Evolutionary conservation across 1,139 yeast species (phyloP).

Genomic region (Hyphopichia buzzinii): DNA sequence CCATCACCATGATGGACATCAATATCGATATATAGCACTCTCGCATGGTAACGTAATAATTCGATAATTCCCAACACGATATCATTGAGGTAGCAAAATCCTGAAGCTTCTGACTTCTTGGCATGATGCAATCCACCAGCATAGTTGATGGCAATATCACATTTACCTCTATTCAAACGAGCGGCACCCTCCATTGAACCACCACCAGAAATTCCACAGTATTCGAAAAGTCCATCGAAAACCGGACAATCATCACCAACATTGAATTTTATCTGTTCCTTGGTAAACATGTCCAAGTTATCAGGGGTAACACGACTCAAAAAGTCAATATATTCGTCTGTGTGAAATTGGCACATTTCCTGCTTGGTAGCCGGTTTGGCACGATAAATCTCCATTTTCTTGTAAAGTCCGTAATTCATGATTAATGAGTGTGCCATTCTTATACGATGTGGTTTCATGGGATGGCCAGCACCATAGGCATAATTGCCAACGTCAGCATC

Average conservation of each 20-base stretch:
- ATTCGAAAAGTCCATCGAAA: conserved; percentile 93
- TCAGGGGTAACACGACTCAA: conserved; percentile 92
- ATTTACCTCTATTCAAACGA: conserved; percentile 84
- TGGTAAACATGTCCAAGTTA: conserved; percentile 84
- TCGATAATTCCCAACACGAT: conserved; percentile 85
- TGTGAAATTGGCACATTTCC: conserved; percentile 98
- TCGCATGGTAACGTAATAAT: conserved; percentile 83
- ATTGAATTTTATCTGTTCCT: conserved; percentile 91
- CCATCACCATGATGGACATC: conserved; percentile 99
- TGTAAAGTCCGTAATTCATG: conserved; percentile 95
- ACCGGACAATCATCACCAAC: conserved; percentile 98
- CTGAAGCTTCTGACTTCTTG: conserved; percentile 91
- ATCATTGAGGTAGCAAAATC: conserved; percentile 80
- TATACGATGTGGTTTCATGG: conserved; percentile 97
- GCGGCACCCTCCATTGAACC: conserved; percentile 98
- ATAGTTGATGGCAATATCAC: conserved; percentile 95
- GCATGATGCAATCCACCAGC: conserved; percentile 99
- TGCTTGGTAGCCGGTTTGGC: conserved; percentile 98
- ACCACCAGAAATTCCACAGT: conserved; percentile 92
- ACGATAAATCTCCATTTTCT: conserved; percentile 93
- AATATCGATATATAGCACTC: conserved; percentile 93
- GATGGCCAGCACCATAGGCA: conserved; percentile 98
- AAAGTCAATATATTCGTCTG: conserved; percentile 95
- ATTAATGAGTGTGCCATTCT: conserved; percentile 97
- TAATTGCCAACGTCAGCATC: conserved; percentile 92